Evolutionary conservation across 352 stramenopile genomes (phyloP), one percentile per base, ranked within the genome.

Genomic region (Phytophthora brassicae): DNA sequence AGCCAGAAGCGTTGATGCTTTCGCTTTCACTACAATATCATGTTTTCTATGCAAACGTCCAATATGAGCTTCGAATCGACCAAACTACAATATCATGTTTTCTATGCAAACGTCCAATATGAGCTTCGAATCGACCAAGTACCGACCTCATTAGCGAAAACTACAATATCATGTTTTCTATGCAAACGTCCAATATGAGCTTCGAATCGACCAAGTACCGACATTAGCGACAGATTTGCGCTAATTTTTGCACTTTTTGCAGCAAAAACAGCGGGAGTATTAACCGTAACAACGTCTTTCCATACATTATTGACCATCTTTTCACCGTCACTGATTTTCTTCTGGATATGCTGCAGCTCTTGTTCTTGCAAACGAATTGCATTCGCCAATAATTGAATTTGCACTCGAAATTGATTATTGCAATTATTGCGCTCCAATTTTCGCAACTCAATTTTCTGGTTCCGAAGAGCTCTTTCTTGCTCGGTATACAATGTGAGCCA

Each of bases 91-190:
- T n/a, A n/a, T n/a, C n/a, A n/a, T n/a, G n/a, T n/a, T n/a, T n/a
- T n/a, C n/a, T n/a, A n/a, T n/a, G n/a, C n/a, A n/a, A n/a, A n/a
- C n/a, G n/a, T n/a, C n/a, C n/a, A n/a, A n/a, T n/a, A n/a, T n/a
- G n/a, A n/a, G n/a, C n/a, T n/a, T n/a, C n/a, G n/a, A n/a, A n/a
- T n/a, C n/a, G n/a, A n/a, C n/a, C n/a, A n/a, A n/a, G 66, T 23
- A 94, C 79, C 0, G 79, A 89, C 1, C 68, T 43, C 3, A 90
- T n/a, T n/a, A n/a, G n/a, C n/a, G n/a, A n/a, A n/a, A n/a, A 85
- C 56, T 47, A 84, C 77, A 26, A 90, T 74, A 19, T 81, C 68
- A 38, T 89, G 66, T 35, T 78, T 84, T 22, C 66, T 68, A 41
- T 92, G 70, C 4, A 88, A 53, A 14, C 74, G 70, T n/a, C 67